Evolutionary conservation across 352 stramenopile genomes (phyloP).

Genomic region (Albugo candida): DNA sequence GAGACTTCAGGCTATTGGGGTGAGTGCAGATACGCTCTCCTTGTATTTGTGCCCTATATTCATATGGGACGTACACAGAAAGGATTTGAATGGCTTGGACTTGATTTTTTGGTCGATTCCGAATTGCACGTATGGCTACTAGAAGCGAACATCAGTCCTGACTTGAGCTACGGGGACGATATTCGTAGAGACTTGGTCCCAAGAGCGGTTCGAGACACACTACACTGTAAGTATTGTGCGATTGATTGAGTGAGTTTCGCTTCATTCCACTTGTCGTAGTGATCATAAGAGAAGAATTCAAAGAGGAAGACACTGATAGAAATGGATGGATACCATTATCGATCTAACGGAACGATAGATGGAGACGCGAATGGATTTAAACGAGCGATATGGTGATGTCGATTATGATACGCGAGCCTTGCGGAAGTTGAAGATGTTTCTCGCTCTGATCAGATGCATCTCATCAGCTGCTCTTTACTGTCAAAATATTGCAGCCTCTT

Average conservation of each 20-base stretch:
- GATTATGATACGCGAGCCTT: too few relatives aligned
- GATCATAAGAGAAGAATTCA: not conserved
- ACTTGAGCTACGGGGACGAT: slow-evolving; percentile 59
- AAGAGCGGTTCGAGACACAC: slow-evolving; percentile 21
- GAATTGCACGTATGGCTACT: slow-evolving; percentile 40
- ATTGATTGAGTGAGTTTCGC: too few relatives aligned
- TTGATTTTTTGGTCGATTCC: slow-evolving; percentile 65
- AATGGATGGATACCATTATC: slow-evolving; percentile 10
- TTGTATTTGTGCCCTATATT: not conserved
- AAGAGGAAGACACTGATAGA: not conserved
- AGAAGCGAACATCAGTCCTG: slow-evolving; percentile 76
- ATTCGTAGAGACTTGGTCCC: slow-evolving; percentile 33
- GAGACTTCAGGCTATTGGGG: slow-evolving; percentile 28
- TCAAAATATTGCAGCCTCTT: too few relatives aligned
- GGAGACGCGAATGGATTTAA: not conserved
- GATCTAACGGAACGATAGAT: not conserved
- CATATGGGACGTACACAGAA: slow-evolving; percentile 8
- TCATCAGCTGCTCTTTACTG: too few relatives aligned
- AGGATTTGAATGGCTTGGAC: slow-evolving; percentile 74
- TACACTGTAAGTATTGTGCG: too few relatives aligned
- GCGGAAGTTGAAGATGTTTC: too few relatives aligned
- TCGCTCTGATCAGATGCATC: too few relatives aligned
- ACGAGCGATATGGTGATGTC: slow-evolving; percentile 2
- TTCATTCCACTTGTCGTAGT: too few relatives aligned
- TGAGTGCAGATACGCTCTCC: slow-evolving; percentile 8